A percentile compares a stretch with the other conserved stretches of the same genome.
phyloP scores from a whole-genome alignment of 306 rosid species.

The Cajanus cajan region DNA sequence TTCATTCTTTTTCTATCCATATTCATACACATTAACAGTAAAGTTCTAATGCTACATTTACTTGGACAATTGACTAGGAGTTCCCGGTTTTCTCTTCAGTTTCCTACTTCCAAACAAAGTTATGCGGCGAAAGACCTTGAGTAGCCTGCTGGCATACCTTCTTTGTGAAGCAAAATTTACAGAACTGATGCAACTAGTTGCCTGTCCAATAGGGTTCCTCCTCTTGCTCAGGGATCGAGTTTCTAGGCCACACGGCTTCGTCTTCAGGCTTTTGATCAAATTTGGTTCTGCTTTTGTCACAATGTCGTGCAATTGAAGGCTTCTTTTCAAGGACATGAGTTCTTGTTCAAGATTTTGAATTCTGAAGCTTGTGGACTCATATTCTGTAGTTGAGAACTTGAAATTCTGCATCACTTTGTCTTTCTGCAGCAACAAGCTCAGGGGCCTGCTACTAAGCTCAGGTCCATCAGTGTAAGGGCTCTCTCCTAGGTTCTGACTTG shows the following conservation, averaged over 20 bases:
- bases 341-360: slow-evolving; percentile 80
- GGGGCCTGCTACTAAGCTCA: slow-evolving; percentile 45
- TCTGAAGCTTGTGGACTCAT: slow-evolving; percentile 85
- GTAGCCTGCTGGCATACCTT: slow-evolving; percentile 54
- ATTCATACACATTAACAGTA: slow-evolving; percentile 25
- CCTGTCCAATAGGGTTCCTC: slow-evolving; percentile 55
- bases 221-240: slow-evolving; percentile 53
- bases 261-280: slow-evolving; percentile 35
- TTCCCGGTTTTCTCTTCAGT: slow-evolving; percentile 50
- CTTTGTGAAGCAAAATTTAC: slow-evolving; percentile 68
- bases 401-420: slow-evolving; percentile 46
- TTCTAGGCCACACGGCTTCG: slow-evolving; percentile 48
- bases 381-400: slow-evolving; percentile 58
- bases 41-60: slow-evolving; percentile 33
- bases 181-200: slow-evolving; percentile 70
- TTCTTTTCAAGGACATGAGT: slow-evolving; percentile 65
- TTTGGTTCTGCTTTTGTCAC: slow-evolving; percentile 48
- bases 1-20: neutral
- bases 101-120: slow-evolving; percentile 65
- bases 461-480: slow-evolving; percentile 66
- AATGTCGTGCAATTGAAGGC: slow-evolving; percentile 56
- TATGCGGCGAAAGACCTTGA: slow-evolving; percentile 58
- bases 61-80: slow-evolving; percentile 41
- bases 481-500: slow-evolving; percentile 52
- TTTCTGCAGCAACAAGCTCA: slow-evolving; percentile 63